Evolutionary conservation across 208 protist genomes (phyloP).

Genomic region (Balamuthia mandrillaris): DNA sequence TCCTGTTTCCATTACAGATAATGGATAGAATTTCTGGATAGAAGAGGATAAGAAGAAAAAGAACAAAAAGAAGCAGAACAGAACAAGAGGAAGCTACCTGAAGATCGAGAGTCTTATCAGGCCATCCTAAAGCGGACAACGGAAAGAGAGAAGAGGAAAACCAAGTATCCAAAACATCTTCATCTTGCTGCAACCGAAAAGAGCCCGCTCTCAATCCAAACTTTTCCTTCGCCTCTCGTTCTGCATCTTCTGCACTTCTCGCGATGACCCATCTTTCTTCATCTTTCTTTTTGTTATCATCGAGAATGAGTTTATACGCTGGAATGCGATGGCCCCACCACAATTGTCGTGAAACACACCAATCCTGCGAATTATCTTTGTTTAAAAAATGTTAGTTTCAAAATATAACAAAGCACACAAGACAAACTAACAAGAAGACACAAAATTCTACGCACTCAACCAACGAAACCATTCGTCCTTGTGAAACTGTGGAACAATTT

Average conservation of each 20-base stretch:
- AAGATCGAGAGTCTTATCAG: slow-evolving; percentile 64
- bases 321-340: slow-evolving; percentile 99
- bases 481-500: slow-evolving; percentile 89
- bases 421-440: not conserved
- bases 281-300: slow-evolving; percentile 40
- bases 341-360: slow-evolving; percentile 97
- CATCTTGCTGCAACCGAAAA: slow-evolving; percentile 84
- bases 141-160: slow-evolving; percentile 99
- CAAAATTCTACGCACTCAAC: slow-evolving; percentile 71
- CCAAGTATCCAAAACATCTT: slow-evolving; percentile 99
- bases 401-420: not conserved
- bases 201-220: slow-evolving; percentile 55
- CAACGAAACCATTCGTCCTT: slow-evolving; percentile 91
- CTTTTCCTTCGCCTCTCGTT: slow-evolving; percentile 77
- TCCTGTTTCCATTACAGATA: slow-evolving; percentile 96
- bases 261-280: slow-evolving; percentile 86
- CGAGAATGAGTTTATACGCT: slow-evolving; percentile 87
- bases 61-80: not conserved
- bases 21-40: slow-evolving; percentile 91
- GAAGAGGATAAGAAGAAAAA: too few species aligned
- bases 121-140: slow-evolving; percentile 96
- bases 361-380: slow-evolving; percentile 84
- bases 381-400: not conserved
- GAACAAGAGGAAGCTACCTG: not conserved
- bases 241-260: slow-evolving; percentile 88